Evolutionary conservation across 78 protist genomes (phyloP).

Genomic region (Pigoraptor vietnamica): DNA sequence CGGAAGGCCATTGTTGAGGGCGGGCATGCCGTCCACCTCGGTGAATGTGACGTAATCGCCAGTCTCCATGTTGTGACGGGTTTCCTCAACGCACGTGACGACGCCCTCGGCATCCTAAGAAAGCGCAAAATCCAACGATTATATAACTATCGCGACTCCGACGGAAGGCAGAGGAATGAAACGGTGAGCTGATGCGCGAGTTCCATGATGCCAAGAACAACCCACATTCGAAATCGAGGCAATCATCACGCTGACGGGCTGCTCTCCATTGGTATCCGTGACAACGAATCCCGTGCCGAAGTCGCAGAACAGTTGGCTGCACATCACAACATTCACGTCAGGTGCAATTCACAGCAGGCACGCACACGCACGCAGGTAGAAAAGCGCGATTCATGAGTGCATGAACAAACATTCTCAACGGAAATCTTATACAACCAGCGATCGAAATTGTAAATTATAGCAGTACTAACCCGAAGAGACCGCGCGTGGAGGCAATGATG

Average conservation of each 20-base stretch:
- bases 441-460: no score
- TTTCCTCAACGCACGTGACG: conserved; percentile 71
- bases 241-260: conserved; percentile 52
- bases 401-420: neutral
- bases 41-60: conserved; percentile 84
- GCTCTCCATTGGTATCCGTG: conserved; percentile 82
- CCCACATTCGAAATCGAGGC: conserved; percentile 41
- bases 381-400: no score
- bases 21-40: conserved; percentile 85
- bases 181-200: no score
- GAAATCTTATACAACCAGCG: no score
- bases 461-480: conserved; percentile 64
- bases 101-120: conserved; percentile 41
- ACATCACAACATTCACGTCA: neutral
- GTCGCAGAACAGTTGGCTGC: conserved; percentile 68
- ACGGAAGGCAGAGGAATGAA: no score
- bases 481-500: conserved; percentile 53
- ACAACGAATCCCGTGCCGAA: conserved; percentile 78
- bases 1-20: conserved; percentile 61
- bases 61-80: conserved; percentile 69
- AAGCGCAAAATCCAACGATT: no score
- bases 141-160: no score
- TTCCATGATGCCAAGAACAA: no score
- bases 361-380: neutral
- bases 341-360: neutral